These are phyloP conservation scores for Aspergillus persii DNA, from an alignment of 2,329 filamentous ascomycete genomes.

Conservation along the genomic window DNA sequence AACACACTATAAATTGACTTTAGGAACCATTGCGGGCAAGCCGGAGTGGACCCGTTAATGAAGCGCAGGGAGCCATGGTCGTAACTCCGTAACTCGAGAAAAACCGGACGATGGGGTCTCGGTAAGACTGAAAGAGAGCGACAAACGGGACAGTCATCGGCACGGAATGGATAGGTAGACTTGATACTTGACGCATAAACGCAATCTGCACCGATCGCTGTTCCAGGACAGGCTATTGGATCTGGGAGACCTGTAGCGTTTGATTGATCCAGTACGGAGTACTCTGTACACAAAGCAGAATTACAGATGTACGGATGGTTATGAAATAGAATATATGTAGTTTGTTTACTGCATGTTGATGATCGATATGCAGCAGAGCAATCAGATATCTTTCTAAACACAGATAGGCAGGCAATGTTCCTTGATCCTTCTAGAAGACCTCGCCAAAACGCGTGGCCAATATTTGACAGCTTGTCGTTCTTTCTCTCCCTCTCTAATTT, in stretches of 20 bases:
- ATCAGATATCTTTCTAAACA: not conserved
- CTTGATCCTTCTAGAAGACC: constrained; percentile 10
- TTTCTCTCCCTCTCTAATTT: not conserved
- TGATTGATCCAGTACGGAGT: not conserved
- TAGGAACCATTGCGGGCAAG: not conserved
- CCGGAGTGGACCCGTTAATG: not conserved
- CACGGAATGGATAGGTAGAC: not conserved
- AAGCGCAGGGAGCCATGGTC: not conserved
- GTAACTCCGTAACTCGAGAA: not conserved
- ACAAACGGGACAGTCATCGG: not conserved
- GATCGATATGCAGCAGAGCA: not conserved
- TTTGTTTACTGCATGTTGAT: too few species aligned
- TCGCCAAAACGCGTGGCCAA: not conserved
- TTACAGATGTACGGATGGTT: too few species aligned
- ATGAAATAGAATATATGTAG: not conserved
- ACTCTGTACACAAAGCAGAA: too few species aligned
- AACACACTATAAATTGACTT: not conserved
- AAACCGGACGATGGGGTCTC: not conserved
- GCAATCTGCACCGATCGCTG: not conserved
- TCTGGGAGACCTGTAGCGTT: not conserved
- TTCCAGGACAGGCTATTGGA: not conserved
- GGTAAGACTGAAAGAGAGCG: not conserved
- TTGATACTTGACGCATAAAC: not conserved
- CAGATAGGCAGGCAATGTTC: not conserved
- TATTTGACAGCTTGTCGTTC: not conserved